Evolutionary conservation across 345 rosid genomes (phyloP), one percentile per base, ranked within the genome.

Genomic region (Anacardium occidentale): DNA sequence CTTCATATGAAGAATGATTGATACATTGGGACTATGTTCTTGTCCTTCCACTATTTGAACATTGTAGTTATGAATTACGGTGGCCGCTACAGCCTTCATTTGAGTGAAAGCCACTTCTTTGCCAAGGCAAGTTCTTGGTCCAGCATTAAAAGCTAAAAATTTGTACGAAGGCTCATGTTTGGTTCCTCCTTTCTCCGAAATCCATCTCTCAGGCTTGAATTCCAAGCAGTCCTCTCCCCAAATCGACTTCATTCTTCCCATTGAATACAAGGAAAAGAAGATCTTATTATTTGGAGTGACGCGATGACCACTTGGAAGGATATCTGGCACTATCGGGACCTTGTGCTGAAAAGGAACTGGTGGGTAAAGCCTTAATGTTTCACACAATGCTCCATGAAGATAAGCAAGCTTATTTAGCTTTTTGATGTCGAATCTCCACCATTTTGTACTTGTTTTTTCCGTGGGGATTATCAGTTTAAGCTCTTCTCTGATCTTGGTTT

Each of bases 101-200:
- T 85, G 87, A 26, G 51, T 70, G 73, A 88, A 77, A 25, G 90
- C 89, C 29, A 89, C 70, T 69, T 85, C 88, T 72, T 85, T 88
- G 24, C 93, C 93, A 0, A 88, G 6, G 67, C 91, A 88, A 69
- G 86, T 84, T 71, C 89, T 85, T 3, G 93, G 93, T 57, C 91
- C 91, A 0, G 68, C 20, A 3, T 18, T 3, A 6, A 90, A 90
- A 2, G 90, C 77, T 1, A 81, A 52, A 70, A 90, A 90, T 82
- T 88, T 86, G 74, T 81, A 83, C 0, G 91, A 84, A 0, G 70
- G 57, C 62, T 77, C 75, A 55, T 62, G 77, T 17, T 47, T 44
- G 5, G 67, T 67, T 24, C 52, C 76, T 63, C 83, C 88, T 13
- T 26, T 57, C 40, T 72, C 71, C 47, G 54, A 71, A 51, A 85